Evolutionary conservation across 441 rosid genomes (phyloP).

Genomic region (Monsonia emarginata): DNA sequence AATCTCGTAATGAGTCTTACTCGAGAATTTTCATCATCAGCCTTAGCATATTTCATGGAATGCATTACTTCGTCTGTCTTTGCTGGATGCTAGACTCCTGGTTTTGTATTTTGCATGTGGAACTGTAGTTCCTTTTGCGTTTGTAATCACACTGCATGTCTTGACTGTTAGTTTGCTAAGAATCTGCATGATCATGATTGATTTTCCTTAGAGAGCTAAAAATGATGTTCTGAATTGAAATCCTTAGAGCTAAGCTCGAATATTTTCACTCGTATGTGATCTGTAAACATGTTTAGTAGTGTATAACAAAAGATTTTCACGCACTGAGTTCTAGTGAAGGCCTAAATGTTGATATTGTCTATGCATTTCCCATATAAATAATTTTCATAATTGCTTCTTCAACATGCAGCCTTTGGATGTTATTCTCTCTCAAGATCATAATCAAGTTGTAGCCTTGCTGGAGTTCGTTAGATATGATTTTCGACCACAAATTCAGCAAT

Average conservation of each 20-base stretch:
- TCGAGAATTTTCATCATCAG: neutral
- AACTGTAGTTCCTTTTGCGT: neutral
- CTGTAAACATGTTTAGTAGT: neutral
- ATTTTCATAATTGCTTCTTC: conserved; percentile 15
- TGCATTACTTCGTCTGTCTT: neutral
- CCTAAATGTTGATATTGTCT: neutral
- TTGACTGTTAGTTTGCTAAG: neutral
- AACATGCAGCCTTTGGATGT: conserved; percentile 79
- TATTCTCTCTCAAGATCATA: conserved; percentile 88
- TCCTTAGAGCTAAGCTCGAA: neutral
- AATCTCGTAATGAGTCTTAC: neutral
- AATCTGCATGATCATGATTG: neutral
- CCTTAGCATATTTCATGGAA: neutral
- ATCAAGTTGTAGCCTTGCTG: conserved; percentile 67
- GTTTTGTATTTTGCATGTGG: neutral
- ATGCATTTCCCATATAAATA: neutral
- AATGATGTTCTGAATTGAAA: neutral
- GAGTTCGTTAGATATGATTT: conserved; percentile 92
- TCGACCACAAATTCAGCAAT: conserved; percentile 66
- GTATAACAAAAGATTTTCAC: neutral
- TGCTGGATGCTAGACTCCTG: neutral
- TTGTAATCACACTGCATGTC: neutral
- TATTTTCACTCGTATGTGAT: neutral
- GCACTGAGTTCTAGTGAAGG: neutral
- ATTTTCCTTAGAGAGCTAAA: neutral